Percentiles rank a stretch among this genome's conserved stretches.
phyloP scores from a whole-genome alignment of 176 grass and related monocot genomes.

The Oryza meyeriana region DNA sequence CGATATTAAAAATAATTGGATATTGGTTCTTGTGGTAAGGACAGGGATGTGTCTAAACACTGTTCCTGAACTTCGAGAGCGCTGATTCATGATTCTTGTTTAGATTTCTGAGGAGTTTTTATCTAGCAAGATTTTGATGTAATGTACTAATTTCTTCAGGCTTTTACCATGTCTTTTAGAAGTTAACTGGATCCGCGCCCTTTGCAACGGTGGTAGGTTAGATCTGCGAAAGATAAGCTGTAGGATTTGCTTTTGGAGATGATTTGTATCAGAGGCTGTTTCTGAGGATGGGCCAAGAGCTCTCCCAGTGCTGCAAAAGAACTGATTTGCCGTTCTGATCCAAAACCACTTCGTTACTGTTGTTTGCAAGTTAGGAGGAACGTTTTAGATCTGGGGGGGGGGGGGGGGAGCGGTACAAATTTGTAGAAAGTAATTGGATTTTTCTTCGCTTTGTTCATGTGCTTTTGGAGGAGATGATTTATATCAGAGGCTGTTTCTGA shows the following conservation, averaged over 20 bases:
- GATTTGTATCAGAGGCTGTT: conserved; percentile 42
- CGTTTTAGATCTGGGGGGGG: too few species aligned
- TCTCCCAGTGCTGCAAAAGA: conserved; percentile 23
- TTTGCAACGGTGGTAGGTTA: background rate
- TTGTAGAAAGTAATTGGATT: too few species aligned
- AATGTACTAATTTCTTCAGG: background rate
- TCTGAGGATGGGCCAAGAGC: conserved; percentile 36
- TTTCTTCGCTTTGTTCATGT: too few species aligned
- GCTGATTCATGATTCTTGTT: background rate
- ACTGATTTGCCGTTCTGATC: conserved; percentile 43
- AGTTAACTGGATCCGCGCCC: background rate
- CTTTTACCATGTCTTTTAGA: background rate
- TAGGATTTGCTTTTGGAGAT: background rate
- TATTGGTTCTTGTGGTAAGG: background rate
- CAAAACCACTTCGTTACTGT: background rate
- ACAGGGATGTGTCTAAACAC: background rate
- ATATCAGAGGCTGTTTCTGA: conserved; percentile 48
- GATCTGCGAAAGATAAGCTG: background rate
- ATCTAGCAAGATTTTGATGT: background rate
- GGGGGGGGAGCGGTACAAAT: too few species aligned
- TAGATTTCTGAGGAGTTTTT: background rate
- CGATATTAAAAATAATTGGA: background rate
- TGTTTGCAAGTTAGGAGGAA: too few species aligned
- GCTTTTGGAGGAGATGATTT: too few species aligned
- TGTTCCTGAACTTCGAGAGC: background rate